Percentiles rank a stretch among this genome's conserved stretches.
These are phyloP conservation scores for Termitomyces sp. DNA, from an alignment of 768 basidiomycete genomes.

Conservation along the genomic window DNA sequence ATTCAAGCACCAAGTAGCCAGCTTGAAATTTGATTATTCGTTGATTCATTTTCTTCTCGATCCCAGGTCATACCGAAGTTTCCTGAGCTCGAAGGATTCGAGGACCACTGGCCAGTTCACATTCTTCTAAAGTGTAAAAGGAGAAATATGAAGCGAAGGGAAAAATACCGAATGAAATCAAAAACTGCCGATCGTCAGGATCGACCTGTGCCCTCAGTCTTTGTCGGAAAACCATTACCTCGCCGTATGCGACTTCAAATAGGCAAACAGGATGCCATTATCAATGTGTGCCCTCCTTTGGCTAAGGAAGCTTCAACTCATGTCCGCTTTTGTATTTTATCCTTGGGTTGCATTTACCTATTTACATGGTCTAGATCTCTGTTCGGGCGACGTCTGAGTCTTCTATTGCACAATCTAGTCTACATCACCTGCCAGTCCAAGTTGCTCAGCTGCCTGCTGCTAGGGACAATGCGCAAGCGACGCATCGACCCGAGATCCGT, in stretches of 20 bases:
- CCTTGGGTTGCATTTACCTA: not conserved
- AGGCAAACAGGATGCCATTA: not conserved
- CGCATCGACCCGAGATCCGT: not conserved
- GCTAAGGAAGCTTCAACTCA: not conserved
- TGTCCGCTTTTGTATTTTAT: not conserved
- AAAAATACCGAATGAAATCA: not conserved
- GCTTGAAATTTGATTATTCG: not conserved
- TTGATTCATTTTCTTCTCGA: not conserved
- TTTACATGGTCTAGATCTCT: not conserved
- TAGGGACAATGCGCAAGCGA: too few species aligned
- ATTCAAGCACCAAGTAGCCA: not conserved
- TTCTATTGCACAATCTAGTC: not conserved
- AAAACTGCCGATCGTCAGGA: too few species aligned
- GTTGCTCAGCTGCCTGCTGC: not conserved
- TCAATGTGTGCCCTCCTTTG: too few species aligned
- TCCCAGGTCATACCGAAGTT: not conserved
- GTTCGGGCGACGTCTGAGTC: not conserved
- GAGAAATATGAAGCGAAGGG: rapidly evolving
- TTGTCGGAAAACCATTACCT: not conserved
- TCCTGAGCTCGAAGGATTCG: not conserved
- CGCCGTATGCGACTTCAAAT: not conserved
- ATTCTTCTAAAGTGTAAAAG: not conserved
- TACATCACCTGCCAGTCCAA: not conserved
- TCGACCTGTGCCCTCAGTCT: not conserved
- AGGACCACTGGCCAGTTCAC: not conserved